Evolutionary conservation across 176 grass and related monocot genomes (phyloP).

Genomic region (Otatea glauca): DNA sequence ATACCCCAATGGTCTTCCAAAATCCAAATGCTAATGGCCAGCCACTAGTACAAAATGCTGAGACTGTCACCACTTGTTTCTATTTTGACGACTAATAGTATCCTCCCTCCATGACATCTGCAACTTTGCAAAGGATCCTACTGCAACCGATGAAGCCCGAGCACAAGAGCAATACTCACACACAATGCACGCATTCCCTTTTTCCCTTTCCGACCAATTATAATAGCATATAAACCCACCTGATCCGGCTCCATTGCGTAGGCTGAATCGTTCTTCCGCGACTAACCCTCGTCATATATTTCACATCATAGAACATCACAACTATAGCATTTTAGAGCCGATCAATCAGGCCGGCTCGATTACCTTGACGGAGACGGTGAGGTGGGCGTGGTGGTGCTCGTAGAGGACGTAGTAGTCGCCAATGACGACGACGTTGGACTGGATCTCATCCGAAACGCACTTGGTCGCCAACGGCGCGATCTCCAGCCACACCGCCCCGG

Average conservation of each 20-base stretch:
- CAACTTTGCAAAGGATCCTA: neutral
- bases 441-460: no score
- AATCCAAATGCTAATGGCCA: neutral
- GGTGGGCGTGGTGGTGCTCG: conserved; percentile 42
- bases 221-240: conserved; percentile 2
- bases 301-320: neutral
- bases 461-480: no score
- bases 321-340: neutral
- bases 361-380: conserved; percentile 76
- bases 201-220: neutral
- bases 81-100: neutral
- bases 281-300: neutral
- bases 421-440: no score
- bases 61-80: neutral
- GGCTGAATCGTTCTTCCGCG: neutral
- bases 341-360: neutral
- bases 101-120: neutral
- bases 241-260: neutral
- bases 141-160: neutral
- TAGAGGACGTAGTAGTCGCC: no score
- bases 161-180: no score
- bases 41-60: neutral
- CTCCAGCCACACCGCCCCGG: no score
- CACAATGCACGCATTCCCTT: no score
- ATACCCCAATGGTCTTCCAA: neutral